These are phyloP conservation scores for Coriaria nepalensis DNA, from an alignment of 306 rosid species.

Conservation along the genomic window DNA sequence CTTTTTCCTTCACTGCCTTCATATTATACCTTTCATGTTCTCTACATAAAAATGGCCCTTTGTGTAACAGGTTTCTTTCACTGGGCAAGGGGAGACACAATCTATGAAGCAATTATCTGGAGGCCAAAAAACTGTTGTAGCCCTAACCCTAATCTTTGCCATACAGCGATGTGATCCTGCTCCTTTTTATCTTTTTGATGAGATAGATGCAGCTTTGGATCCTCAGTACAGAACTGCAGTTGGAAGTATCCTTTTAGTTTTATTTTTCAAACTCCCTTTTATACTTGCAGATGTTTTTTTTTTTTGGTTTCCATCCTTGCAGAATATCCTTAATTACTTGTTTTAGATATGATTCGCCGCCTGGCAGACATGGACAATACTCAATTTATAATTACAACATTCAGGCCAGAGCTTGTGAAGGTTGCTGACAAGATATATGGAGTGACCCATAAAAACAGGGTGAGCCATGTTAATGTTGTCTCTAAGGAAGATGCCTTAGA, in stretches of 20 bases:
- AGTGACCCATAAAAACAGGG: conserved; percentile 84
- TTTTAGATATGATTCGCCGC: conserved; percentile 83
- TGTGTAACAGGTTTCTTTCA: conserved; percentile 73
- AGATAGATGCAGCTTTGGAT: conserved; percentile 96
- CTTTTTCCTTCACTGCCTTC: too few relatives aligned
- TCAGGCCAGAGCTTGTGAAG: conserved; percentile 87
- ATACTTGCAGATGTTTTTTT: conserved; percentile 10
- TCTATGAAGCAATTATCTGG: conserved; percentile 98
- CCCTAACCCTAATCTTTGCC: conserved; percentile 92
- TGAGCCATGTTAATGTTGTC: conserved; percentile 70
- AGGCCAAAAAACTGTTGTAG: conserved; percentile 98
- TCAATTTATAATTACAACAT: conserved; percentile 90
- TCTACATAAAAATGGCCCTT: conserved; percentile 4
- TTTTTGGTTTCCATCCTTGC: conserved; percentile 3
- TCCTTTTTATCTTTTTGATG: conserved; percentile 94
- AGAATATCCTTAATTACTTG: conserved; percentile 33
- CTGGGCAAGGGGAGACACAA: conserved; percentile 98
- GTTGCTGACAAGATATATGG: conserved; percentile 88
- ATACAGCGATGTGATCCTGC: conserved; percentile 99
- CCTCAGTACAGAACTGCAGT: conserved; percentile 98
- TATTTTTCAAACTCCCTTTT: conserved; percentile 2
- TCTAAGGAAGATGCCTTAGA: conserved; percentile 66
- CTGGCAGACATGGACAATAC: conserved; percentile 75
- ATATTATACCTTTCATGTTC: not conserved
- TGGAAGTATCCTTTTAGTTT: conserved; percentile 70